Base-by-base conservation (phyloP, 139 green algal species). In the Astrephomene gubernaculifera region DNA sequence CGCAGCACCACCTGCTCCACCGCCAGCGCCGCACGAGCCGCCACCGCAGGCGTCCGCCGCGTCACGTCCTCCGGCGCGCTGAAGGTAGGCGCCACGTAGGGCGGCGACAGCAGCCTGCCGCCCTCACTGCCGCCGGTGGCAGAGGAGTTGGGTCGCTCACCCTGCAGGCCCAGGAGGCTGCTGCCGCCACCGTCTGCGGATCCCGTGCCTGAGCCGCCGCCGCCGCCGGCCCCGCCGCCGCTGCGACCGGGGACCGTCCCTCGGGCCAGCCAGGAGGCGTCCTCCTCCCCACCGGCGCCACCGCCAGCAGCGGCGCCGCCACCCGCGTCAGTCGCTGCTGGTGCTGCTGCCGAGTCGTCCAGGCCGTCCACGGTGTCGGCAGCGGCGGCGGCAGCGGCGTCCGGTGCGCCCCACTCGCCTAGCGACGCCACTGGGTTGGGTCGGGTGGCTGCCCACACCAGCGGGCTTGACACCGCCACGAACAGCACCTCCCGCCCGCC, bases 381-480 rank as follows among this genome's bases (percentile, higher is more conserved):
- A 10, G 36, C 74, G 4, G 36, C 10, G 74, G 24, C 54, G n/a
- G 12, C 71, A 44, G 9, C n/a, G 27, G 8, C 36, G 41, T 24
- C 36, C 14, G 10, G 64, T 7, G 53, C 53, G 29, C 33, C 39
- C 35, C 53, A 57, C 6, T 54, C 36, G 44, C 65, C 63, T 0
- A 71, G 22, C n/a, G 60, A n/a, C n/a, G n/a, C 1, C 25, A 63
- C 21, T 14, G 85, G 49, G 39, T 69, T 49, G n/a, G 87, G 80
- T 27, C 84, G 89, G 14, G 89, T 94, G 33, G 86, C 83, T 27
- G 91, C 91, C 91, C 91, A 94, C 21, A 90, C 86, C 39, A 93
- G 82, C 0, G 90, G 90, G 21, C 79, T 90, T 39, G 88, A 91
- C 17, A 94, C 89, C n/a, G 65, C 91, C 29, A 94, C 81, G 70